phyloP scores from a whole-genome alignment of 73 alveolate genomes.

The Uronychia binucleata region DNA sequence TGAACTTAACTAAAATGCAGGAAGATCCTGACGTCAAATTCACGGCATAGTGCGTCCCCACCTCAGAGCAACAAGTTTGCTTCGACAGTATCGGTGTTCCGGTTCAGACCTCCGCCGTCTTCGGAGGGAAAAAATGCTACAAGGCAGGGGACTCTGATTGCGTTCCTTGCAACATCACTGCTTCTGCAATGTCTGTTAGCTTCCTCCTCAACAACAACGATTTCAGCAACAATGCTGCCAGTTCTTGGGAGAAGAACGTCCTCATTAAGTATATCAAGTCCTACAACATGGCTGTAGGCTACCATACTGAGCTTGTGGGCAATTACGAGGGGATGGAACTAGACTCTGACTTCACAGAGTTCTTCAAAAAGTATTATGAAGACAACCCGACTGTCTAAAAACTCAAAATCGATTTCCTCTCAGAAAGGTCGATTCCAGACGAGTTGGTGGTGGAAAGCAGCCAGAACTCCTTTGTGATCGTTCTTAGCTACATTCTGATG shows the following conservation, averaged over 20 bases:
- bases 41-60: constrained; percentile 90
- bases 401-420: constrained; percentile 71
- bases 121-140: constrained; percentile 87
- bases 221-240: constrained; percentile 75
- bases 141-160: constrained; percentile 75
- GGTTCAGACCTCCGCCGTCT: constrained; percentile 79
- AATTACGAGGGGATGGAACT: constrained; percentile 27
- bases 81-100: constrained; percentile 93
- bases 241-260: constrained; percentile 88
- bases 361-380: constrained; percentile 9
- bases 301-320: constrained; percentile 36
- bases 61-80: constrained; percentile 81
- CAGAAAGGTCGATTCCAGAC: constrained; percentile 94
- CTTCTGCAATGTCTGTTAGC: constrained; percentile 84
- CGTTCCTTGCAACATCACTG: constrained; percentile 81
- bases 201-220: constrained; percentile 84
- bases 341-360: constrained; percentile 14
- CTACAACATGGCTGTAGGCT: constrained; percentile 61
- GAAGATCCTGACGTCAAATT: constrained; percentile 73
- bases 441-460: constrained; percentile 80
- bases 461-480: constrained; percentile 74
- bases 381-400: constrained; percentile 16
- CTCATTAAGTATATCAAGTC: constrained; percentile 72
- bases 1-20: constrained; percentile 71
- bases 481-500: constrained; percentile 86